A percentile compares a stretch with the other conserved stretches of the same genome.
Evolutionary conservation across 2,329 filamentous ascomycete species (phyloP).

Genomic region (Pyricularia pennisetigena): DNA sequence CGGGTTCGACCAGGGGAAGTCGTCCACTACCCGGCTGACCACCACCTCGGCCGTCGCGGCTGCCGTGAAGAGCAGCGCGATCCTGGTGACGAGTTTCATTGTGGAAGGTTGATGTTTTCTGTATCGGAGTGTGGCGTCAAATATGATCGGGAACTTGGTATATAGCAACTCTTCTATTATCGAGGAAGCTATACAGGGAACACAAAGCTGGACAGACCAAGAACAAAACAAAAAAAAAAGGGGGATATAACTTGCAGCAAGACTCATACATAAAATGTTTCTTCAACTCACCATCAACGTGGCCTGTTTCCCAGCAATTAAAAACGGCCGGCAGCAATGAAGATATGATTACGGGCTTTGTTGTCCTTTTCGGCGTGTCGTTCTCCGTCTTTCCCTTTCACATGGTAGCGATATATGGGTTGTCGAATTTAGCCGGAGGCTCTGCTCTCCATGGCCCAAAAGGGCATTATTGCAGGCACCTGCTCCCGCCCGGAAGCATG

Average conservation of each 20-base stretch:
- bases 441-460: neutral
- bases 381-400: neutral
- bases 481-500: neutral
- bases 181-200: no score
- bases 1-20: constrained; percentile 31
- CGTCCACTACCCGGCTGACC: constrained; percentile 13
- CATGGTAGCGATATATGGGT: neutral
- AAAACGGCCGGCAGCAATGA: neutral
- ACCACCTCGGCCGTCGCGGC: constrained; percentile 1
- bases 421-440: neutral
- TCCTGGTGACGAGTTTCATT: neutral
- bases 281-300: neutral
- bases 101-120: neutral
- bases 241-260: neutral
- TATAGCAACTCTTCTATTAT: neutral
- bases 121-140: neutral
- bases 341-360: neutral
- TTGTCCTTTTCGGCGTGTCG: neutral
- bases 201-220: neutral
- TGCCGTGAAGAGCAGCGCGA: constrained; percentile 1
- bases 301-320: neutral
- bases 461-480: neutral
- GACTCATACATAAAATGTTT: neutral
- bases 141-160: neutral
- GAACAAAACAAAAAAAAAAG: neutral